Evolutionary conservation across 345 rosid species (phyloP), one percentile per base, ranked within the genome.

Genomic region (Murraya koenigii): DNA sequence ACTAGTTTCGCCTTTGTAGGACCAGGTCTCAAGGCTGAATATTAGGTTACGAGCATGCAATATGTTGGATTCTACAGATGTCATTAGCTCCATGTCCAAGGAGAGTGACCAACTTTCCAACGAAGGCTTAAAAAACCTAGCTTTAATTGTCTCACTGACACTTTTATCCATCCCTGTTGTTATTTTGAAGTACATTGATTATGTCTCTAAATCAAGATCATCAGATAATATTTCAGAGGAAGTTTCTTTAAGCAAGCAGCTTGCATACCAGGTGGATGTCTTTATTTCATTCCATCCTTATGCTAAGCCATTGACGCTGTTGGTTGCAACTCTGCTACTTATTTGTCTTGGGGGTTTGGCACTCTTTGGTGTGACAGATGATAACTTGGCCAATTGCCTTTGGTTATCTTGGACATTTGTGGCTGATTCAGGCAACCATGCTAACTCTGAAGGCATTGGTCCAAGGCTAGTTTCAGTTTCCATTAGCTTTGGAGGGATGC

Each of bases 401-500:
- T 91, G 96, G 93, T 82, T 89, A 63, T 88, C 92, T 49, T 91
- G 96, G 93, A 91, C 93, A 8, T 91, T 58, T 61, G 86, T 88
- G 9, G 93, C 96, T 68, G 90, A 84, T 80, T 88, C 91, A 0
- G 93, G 96, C 62, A 91, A 88, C 75, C 92, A 91, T 86, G 90
- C 93, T 44, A 83, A 82, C 71, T 88, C 95, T 9, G 95, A 89
- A 78, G 91, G 93, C 63, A 75, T 87, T 75, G 92, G 93, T 79
- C 90, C 89, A 7, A 83, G 89, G 78, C 84, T 91, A 15, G 96
- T 88, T 82, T 91, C 93, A 10, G 90, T 91, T 76, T 89, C 89
- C 5, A 91, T 89, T 67, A 87, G 93, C 86, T 91, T 91, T 61
- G 93, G 93, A 58, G 93, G 96, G 71, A 91, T 91, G 96, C 93